Evolutionary conservation across 1,284 basidiomycete genomes (phyloP), one percentile per base, ranked within the genome.

Genomic region (Thecaphora frezii): DNA sequence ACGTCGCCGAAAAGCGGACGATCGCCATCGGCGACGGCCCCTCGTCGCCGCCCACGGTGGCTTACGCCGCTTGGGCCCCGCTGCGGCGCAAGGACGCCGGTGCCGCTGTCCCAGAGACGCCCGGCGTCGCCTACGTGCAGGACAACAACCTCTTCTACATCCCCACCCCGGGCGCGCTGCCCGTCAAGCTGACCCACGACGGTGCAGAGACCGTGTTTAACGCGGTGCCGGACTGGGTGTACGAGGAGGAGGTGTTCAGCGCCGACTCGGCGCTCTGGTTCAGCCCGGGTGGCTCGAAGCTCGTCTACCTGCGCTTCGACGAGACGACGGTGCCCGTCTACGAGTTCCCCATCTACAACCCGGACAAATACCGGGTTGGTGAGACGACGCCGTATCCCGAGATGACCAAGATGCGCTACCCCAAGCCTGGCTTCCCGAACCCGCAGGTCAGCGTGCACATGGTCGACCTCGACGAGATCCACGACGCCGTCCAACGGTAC

Each of bases 191-290:
- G 8, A 98, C 94, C 0, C 81, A 83, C 1, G 87, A 88, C 22
- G 94, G 93, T 1, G 90, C 88, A 43, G 83, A 85, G 0, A 89
- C 89, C 0, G 83, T 93, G 26, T 97, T 97, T 83, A 88, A 97
- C 73, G 94, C 93, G 7, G 88, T 97, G 0, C 90, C 92, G 0
- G 92, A 96, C 79, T 97, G 94, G 80, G 74, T 73, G 14, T 75
- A 76, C 44, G 73, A 75, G 48, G 69, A 71, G 47, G 76, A 80
- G 60, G 85, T 97, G 23, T 89, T 92, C 66, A 81, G 83, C 5
- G 76, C 81, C 33, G 86, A 92, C 70, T 87, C 80, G 47, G 88
- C 92, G 0, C 82, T 94, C 8, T 97, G 92, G 92, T 97, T 91
- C 88, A 88, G 89, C 25, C 93, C 93, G 0, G 86, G 89, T 66